Percentiles rank a stretch among this genome's conserved stretches.
phyloP scores from a whole-genome alignment of 2,329 filamentous ascomycete species.

The Colletotrichum karsti region DNA sequence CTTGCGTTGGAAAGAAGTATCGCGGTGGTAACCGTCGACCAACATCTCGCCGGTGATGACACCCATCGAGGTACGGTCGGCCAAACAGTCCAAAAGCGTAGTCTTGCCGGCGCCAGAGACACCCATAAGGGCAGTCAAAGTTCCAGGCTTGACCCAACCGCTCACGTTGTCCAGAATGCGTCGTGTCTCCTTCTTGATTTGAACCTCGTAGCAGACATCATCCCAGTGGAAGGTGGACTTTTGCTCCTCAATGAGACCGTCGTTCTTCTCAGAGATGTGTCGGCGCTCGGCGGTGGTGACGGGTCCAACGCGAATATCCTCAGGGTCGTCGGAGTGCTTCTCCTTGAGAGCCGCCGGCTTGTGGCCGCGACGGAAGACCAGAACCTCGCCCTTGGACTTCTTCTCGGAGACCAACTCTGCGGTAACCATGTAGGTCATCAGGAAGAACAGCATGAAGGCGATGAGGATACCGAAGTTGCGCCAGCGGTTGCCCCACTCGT shows the following conservation, averaged over 20 bases:
- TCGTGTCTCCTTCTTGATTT: conserved; percentile 80
- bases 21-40: conserved; percentile 71
- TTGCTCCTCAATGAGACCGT: conserved; percentile 58
- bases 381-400: conserved; percentile 80
- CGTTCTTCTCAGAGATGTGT: conserved; percentile 45
- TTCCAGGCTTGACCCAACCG: conserved; percentile 94
- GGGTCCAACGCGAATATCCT: conserved; percentile 59
- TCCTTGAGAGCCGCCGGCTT: conserved; percentile 65
- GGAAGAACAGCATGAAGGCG: conserved; percentile 70
- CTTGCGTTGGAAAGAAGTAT: conserved; percentile 88
- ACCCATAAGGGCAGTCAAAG: conserved; percentile 89
- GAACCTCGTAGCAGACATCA: conserved; percentile 79
- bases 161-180: conserved; percentile 86
- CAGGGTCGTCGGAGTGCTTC: conserved; percentile 70
- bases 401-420: conserved; percentile 72
- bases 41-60: conserved; percentile 87
- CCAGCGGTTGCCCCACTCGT: conserved; percentile 70
- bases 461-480: conserved; percentile 76
- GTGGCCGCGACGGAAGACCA: conserved; percentile 78
- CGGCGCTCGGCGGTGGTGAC: conserved; percentile 54
- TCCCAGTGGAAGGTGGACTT: conserved; percentile 88
- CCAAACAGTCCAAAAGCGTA: conserved; percentile 86
- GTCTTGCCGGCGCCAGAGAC: conserved; percentile 95
- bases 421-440: conserved; percentile 67
- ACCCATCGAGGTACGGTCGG: conserved; percentile 87